Percentiles rank a stretch among this genome's conserved stretches.
These are phyloP conservation scores for Phoma sp. DNA, from an alignment of 2,329 filamentous ascomycete species.

Conservation along the genomic window DNA sequence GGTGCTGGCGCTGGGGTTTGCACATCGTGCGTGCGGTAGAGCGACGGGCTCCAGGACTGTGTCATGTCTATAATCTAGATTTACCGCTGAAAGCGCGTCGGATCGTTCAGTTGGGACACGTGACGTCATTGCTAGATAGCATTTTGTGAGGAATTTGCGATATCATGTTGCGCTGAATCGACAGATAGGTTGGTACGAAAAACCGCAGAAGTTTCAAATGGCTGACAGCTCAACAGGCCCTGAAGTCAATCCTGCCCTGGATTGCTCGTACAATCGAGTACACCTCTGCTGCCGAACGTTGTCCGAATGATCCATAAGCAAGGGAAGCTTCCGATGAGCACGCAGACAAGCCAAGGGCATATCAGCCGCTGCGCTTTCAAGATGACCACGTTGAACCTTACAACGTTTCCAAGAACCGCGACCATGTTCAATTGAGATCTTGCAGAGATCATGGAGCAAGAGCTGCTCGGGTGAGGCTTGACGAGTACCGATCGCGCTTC, in stretches of 20 bases:
- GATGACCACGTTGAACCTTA: too few relatives aligned
- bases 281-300: not conserved
- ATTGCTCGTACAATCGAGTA: not conserved
- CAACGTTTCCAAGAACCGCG: too few relatives aligned
- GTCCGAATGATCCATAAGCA: conserved; percentile 1
- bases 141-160: too few relatives aligned
- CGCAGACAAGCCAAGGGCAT: too few relatives aligned
- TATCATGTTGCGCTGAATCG: too few relatives aligned
- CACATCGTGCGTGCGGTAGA: conserved; percentile 9
- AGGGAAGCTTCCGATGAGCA: not conserved
- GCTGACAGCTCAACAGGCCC: too few relatives aligned
- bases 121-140: conserved; percentile 11
- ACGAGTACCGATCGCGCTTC: conserved; percentile 7
- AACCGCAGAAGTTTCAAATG: not conserved
- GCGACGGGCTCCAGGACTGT: not conserved
- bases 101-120: not conserved
- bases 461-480: not conserved
- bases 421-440: too few relatives aligned
- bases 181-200: too few relatives aligned
- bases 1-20: conserved; percentile 3
- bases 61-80: not conserved
- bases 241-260: not conserved
- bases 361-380: too few relatives aligned
- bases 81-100: too few relatives aligned
- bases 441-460: not conserved